These are phyloP conservation scores for Arthrobotrys conoides DNA, from an alignment of 2,329 filamentous ascomycete species.

Conservation along the genomic window DNA sequence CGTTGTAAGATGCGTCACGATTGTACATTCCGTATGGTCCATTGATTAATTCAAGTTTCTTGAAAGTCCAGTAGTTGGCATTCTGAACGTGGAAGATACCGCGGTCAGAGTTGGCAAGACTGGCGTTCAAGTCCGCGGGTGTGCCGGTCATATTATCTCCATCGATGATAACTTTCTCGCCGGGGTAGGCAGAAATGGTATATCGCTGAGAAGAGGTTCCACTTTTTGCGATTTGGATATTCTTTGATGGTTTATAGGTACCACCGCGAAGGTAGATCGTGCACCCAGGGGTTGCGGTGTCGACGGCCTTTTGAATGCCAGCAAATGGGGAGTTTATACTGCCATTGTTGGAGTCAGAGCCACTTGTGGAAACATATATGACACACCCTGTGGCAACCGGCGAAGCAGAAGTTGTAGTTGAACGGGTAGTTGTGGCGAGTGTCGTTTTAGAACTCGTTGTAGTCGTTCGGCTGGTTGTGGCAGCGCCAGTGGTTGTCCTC, in stretches of 20 bases:
- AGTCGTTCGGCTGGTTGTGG: conserved; percentile 17
- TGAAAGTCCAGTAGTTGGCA: conserved; percentile 70
- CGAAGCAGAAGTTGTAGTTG: conserved; percentile 25
- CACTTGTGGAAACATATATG: conserved; percentile 70
- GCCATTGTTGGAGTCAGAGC: conserved; percentile 67
- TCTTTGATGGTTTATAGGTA: conserved; percentile 69
- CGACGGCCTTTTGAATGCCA: conserved; percentile 70
- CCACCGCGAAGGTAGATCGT: conserved; percentile 69
- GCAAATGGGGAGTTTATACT: conserved; percentile 68
- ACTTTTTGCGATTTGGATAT: conserved; percentile 70
- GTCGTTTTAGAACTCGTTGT: conserved; percentile 13
- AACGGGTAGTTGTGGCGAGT: conserved; percentile 1
- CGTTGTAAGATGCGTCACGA: conserved; percentile 66
- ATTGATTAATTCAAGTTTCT: conserved; percentile 67
- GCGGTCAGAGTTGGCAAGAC: conserved; percentile 68
- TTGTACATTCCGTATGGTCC: conserved; percentile 67
- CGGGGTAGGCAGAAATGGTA: conserved; percentile 68
- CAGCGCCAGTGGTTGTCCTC: conserved; percentile 1
- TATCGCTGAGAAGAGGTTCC: conserved; percentile 68
- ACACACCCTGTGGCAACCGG: conserved; percentile 64
- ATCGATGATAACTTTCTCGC: conserved; percentile 69
- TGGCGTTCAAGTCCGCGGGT: conserved; percentile 67
- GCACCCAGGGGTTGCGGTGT: conserved; percentile 69
- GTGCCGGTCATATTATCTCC: conserved; percentile 68
- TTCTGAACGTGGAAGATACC: conserved; percentile 70